A percentile compares a stretch with the other conserved stretches of the same genome.
Evolutionary conservation across 805 yeast species (phyloP).

Genomic region (Candida gorgasii): DNA sequence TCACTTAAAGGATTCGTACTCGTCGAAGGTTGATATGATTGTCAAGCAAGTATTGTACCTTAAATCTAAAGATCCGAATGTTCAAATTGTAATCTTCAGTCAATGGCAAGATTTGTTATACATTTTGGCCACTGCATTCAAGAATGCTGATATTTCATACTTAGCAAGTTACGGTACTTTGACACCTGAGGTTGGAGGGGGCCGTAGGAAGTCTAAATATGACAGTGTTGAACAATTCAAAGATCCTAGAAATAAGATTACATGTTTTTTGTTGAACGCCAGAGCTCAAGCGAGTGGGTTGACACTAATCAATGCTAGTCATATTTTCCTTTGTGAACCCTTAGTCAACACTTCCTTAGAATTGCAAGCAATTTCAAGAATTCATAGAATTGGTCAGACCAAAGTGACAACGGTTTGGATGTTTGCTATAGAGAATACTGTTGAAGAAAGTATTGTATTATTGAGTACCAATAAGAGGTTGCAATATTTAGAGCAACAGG

Average conservation of each 20-base stretch:
- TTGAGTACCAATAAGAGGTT: slow-evolving; percentile 64
- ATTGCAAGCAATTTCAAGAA: slow-evolving; percentile 86
- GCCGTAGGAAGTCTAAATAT: slow-evolving; percentile 26
- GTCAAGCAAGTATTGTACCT: slow-evolving; percentile 70
- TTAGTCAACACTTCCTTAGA: slow-evolving; percentile 85
- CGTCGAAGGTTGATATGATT: slow-evolving; percentile 85
- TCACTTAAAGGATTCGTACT: slow-evolving; percentile 49
- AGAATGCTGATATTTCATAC: slow-evolving; percentile 53
- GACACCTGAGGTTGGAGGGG: slow-evolving; percentile 31
- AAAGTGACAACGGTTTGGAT: slow-evolving; percentile 87
- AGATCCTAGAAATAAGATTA: slow-evolving; percentile 53
- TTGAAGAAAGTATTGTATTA: slow-evolving; percentile 84
- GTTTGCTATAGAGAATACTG: slow-evolving; percentile 79
- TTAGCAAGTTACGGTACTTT: slow-evolving; percentile 54
- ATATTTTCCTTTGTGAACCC: slow-evolving; percentile 91
- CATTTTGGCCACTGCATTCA: slow-evolving; percentile 66
- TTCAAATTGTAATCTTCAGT: slow-evolving; percentile 84
- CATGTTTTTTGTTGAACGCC: slow-evolving; percentile 85
- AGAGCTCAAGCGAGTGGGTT: slow-evolving; percentile 88
- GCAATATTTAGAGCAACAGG: slow-evolving; percentile 28
- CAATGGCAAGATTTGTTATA: slow-evolving; percentile 81
- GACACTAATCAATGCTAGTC: slow-evolving; percentile 88
- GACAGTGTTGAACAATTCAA: slow-evolving; percentile 61
- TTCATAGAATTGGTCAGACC: slow-evolving; percentile 90
- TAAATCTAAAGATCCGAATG: slow-evolving; percentile 53